These are phyloP conservation scores for Saposhnikovia divaricata DNA, from an alignment of 129 eudicot genomes.

Conservation along the genomic window DNA sequence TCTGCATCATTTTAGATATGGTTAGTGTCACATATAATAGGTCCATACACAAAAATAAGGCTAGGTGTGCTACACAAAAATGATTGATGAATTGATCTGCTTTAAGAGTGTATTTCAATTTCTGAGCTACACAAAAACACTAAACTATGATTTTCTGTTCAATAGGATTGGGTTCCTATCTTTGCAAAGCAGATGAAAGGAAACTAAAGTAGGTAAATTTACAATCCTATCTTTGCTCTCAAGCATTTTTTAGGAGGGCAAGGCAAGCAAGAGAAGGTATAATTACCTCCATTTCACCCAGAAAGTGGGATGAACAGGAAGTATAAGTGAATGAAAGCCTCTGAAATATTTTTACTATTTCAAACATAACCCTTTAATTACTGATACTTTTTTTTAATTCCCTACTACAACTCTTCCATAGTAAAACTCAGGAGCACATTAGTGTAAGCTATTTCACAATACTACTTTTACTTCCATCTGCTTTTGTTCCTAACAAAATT, in stretches of 20 bases:
- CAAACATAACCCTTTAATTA: background rate
- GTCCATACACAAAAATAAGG: too few species aligned
- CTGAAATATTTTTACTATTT: background rate
- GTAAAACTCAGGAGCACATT: background rate
- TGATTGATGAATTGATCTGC: too few species aligned
- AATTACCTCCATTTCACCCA: background rate
- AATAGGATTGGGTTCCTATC: too few species aligned
- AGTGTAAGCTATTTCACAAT: background rate
- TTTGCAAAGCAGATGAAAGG: background rate
- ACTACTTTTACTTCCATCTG: background rate
- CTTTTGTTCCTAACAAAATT: background rate
- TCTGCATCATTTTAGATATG: too few species aligned
- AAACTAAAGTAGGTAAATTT: background rate
- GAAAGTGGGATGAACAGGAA: background rate
- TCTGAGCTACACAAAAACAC: too few species aligned
- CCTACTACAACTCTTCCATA: background rate
- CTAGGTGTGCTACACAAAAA: too few species aligned
- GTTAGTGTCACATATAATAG: too few species aligned
- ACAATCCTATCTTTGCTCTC: background rate
- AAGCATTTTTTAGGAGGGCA: background rate
- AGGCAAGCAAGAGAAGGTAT: background rate
- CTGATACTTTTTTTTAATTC: background rate
- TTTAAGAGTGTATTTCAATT: too few species aligned
- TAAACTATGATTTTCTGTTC: too few species aligned
- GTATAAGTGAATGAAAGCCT: background rate